Conservation (phyloP, 164 flowering plant species). For the Malania oleifera region DNA sequence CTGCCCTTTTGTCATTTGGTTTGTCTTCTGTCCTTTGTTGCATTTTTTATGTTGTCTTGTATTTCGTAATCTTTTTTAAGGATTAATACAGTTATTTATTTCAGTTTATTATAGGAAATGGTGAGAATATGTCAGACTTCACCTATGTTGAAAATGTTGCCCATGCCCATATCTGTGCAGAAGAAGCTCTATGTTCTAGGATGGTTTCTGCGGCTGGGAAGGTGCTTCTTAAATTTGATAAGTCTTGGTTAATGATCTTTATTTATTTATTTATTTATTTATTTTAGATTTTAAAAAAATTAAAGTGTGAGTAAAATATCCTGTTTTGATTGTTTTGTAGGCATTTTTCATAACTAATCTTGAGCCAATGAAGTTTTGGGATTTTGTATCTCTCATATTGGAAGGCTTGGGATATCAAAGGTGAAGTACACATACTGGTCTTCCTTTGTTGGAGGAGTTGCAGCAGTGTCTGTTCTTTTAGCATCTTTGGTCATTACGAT, state of each 20-base stretch:
- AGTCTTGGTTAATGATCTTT: neutral
- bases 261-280: neutral
- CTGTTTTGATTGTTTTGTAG: constrained; percentile 31
- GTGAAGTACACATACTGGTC: constrained; percentile 29
- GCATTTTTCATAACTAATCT: constrained; percentile 80
- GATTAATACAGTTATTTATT: constrained; percentile 42
- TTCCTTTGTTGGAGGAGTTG: neutral
- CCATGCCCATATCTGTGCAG: constrained; percentile 83
- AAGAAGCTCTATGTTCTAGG: constrained; percentile 55
- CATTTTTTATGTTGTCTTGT: too few relatives aligned
- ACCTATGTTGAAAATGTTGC: constrained; percentile 72
- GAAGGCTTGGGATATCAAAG: constrained; percentile 76
- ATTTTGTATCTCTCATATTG: constrained; percentile 51
- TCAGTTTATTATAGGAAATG: constrained; percentile 81
- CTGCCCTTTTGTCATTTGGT: too few relatives aligned
- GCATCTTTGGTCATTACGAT: too few relatives aligned
- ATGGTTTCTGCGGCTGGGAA: constrained; percentile 65
- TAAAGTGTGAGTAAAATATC: neutral
- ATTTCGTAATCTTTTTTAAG: neutral
- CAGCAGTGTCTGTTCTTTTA: too few relatives aligned
- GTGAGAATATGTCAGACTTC: constrained; percentile 73
- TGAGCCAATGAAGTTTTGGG: constrained; percentile 67
- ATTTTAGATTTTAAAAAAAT: neutral
- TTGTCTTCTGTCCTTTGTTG: too few relatives aligned
- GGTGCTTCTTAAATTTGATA: constrained; percentile 35